These are phyloP conservation scores for Ceratocystis cacaofunesta DNA, from an alignment of 2,329 filamentous ascomycete genomes.

Conservation along the genomic window DNA sequence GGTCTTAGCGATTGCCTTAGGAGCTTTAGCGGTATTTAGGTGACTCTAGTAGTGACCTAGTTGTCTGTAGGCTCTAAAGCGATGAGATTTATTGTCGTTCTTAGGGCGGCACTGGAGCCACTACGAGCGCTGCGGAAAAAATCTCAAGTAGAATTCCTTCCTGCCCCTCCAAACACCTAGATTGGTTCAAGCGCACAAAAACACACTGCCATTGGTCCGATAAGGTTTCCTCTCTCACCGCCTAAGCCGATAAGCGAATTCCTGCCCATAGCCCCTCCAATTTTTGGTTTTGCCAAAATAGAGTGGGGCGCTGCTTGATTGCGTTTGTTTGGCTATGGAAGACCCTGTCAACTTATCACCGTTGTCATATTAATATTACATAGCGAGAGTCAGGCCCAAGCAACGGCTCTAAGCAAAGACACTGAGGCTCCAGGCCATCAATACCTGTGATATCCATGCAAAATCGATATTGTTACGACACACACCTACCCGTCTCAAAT, in stretches of 20 bases:
- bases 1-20: not conserved
- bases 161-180: constrained; percentile 1
- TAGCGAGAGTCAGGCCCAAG: not conserved
- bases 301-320: not conserved
- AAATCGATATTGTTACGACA: no score
- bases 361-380: not conserved
- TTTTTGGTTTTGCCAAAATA: not conserved
- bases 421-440: not conserved
- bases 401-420: not conserved
- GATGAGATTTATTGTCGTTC: no score
- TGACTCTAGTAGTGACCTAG: no score
- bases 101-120: no score
- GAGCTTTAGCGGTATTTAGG: not conserved
- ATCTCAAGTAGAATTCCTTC: not conserved
- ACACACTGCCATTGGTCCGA: constrained; percentile 4
- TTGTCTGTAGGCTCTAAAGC: no score
- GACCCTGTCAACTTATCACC: not conserved
- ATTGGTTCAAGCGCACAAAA: not conserved
- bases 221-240: constrained; percentile 12
- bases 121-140: not conserved
- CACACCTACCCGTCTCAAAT: no score
- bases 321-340: not conserved
- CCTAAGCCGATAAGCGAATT: constrained; percentile 3
- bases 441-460: no score
- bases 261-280: constrained; percentile 11